Conservation (phyloP, 2,329 filamentous ascomycete species). For the Onygenales sp. region DNA sequence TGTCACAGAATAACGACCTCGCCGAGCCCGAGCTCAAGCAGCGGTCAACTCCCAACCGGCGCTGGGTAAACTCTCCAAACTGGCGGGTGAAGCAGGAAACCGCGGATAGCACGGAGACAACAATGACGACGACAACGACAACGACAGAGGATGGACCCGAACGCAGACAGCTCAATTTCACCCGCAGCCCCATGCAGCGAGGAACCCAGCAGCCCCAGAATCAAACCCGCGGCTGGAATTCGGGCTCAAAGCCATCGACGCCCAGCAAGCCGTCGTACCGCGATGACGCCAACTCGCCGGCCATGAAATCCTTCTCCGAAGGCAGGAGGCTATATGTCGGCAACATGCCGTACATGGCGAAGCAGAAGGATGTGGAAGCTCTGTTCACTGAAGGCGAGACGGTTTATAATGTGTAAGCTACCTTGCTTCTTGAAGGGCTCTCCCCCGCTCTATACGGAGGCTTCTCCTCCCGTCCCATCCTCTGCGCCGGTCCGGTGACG, state of each 20-base stretch:
- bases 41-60: slow-evolving; percentile 5
- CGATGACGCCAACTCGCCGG: not conserved
- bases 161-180: not conserved
- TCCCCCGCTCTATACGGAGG: not conserved
- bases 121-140: not conserved
- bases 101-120: not conserved
- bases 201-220: not conserved
- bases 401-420: slow-evolving; percentile 21
- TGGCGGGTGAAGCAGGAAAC: slow-evolving; percentile 6
- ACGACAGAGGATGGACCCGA: not conserved
- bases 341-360: slow-evolving; percentile 47
- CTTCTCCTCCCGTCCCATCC: no score
- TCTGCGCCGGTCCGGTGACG: not conserved
- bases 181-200: slow-evolving; percentile 1
- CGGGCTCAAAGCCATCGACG: slow-evolving; percentile 1
- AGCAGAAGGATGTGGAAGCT: slow-evolving; percentile 39
- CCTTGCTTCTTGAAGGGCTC: not conserved
- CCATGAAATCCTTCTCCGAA: slow-evolving; percentile 23
- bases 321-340: slow-evolving; percentile 44
- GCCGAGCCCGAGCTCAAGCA: slow-evolving; percentile 4
- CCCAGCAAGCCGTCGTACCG: slow-evolving; percentile 21
- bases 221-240: not conserved
- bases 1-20: slow-evolving; percentile 1
- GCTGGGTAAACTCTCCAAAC: slow-evolving; percentile 9
- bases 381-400: slow-evolving; percentile 35